Conservation (phyloP, 1,284 basidiomycete genomes). For the Xerocomus minutiporus region DNA sequence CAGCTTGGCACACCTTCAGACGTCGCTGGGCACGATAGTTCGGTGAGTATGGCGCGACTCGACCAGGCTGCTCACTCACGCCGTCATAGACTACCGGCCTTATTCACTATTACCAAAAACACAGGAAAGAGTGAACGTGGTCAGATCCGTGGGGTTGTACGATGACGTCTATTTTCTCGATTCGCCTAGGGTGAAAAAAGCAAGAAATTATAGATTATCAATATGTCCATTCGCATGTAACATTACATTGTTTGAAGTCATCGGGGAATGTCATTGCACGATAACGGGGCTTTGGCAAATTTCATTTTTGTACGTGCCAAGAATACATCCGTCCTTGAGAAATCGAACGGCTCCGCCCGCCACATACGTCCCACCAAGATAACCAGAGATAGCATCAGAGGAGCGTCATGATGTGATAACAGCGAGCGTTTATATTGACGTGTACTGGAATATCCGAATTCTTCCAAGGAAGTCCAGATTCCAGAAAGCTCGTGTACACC, state of each 20-base stretch:
- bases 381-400: too few relatives aligned
- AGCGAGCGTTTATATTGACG: too few relatives aligned
- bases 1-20: slow-evolving; percentile 81
- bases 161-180: neutral
- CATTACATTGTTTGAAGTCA: slow-evolving; percentile 1
- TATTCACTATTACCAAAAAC: slow-evolving; percentile 91
- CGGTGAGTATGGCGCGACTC: slow-evolving; percentile 50
- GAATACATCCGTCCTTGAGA: too few relatives aligned
- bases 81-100: slow-evolving; percentile 76
- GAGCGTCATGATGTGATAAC: too few relatives aligned
- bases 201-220: slow-evolving; percentile 7
- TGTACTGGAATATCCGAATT: too few relatives aligned
- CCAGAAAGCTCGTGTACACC: too few relatives aligned
- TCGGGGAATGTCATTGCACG: too few relatives aligned
- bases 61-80: slow-evolving; percentile 8
- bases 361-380: too few relatives aligned
- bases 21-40: slow-evolving; percentile 88
- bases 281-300: too few relatives aligned
- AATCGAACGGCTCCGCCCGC: too few relatives aligned
- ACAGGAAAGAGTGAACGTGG: slow-evolving; percentile 62
- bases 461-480: too few relatives aligned
- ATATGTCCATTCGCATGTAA: slow-evolving; percentile 13
- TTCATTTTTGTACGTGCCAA: too few relatives aligned
- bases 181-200: slow-evolving; percentile 1
- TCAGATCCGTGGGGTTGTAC: neutral